Evolutionary conservation across 2,329 filamentous ascomycete genomes (phyloP).

Genomic region (Ceratocystis smalleyi): DNA sequence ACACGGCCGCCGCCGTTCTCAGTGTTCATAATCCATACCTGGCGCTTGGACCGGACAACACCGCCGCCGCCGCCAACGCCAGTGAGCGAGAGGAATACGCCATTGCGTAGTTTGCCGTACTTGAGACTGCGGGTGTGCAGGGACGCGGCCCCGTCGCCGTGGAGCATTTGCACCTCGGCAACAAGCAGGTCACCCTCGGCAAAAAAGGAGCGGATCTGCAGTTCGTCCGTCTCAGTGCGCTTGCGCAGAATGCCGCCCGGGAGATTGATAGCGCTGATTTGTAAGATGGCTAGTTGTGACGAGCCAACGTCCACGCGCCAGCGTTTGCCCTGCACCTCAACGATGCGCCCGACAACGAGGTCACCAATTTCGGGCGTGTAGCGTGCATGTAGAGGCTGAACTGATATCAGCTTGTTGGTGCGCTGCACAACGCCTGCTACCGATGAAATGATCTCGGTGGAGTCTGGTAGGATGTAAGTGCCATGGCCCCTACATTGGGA

Average conservation of each 20-base stretch:
- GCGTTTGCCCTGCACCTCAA: slow-evolving; percentile 80
- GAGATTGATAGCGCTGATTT: slow-evolving; percentile 81
- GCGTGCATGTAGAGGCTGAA: slow-evolving; percentile 75
- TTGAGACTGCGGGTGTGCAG: slow-evolving; percentile 82
- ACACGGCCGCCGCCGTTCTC: slow-evolving; percentile 47
- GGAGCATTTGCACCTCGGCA: slow-evolving; percentile 83
- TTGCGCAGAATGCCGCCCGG: slow-evolving; percentile 84
- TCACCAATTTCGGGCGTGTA: slow-evolving; percentile 96
- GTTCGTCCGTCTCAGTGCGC: slow-evolving; percentile 85
- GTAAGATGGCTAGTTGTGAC: slow-evolving; percentile 68
- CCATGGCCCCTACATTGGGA: slow-evolving; percentile 64
- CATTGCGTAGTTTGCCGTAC: slow-evolving; percentile 92
- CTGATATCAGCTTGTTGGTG: slow-evolving; percentile 92
- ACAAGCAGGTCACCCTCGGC: slow-evolving; percentile 86
- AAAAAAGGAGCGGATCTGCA: slow-evolving; percentile 96
- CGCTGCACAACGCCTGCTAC: slow-evolving; percentile 81
- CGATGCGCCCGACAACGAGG: slow-evolving; percentile 81
- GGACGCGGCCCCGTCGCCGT: slow-evolving; percentile 69
- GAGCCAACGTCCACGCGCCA: slow-evolving; percentile 94
- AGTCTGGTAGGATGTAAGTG: slow-evolving; percentile 54
- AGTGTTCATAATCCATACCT: slow-evolving; percentile 67
- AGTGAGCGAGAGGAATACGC: slow-evolving; percentile 67
- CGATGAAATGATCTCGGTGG: slow-evolving; percentile 65
- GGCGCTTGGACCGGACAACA: slow-evolving; percentile 67
- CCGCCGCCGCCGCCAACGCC: slow-evolving; percentile 76